Percentiles rank a stretch among this genome's conserved stretches.
These are phyloP conservation scores for Malania oleifera DNA, from an alignment of 164 flowering plant genomes.

Conservation along the genomic window DNA sequence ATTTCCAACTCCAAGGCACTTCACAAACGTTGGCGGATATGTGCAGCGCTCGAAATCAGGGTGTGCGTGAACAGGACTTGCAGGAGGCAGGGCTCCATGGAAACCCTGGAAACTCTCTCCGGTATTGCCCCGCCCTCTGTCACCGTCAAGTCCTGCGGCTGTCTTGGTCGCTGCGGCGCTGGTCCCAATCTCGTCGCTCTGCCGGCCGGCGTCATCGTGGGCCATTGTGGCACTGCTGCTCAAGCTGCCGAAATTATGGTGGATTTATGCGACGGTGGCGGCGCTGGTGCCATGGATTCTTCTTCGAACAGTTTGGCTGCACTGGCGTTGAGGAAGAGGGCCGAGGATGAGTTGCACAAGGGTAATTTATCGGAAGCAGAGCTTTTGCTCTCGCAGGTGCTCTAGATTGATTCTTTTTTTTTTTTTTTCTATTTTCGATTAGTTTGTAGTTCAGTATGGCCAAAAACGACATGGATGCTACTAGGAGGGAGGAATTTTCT, in stretches of 20 bases:
- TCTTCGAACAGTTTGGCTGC: slow-evolving; percentile 42
- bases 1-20: not conserved
- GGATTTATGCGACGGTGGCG: slow-evolving; percentile 20
- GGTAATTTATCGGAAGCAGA: slow-evolving; percentile 48
- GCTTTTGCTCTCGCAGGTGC: slow-evolving; percentile 59
- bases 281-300: slow-evolving; percentile 13
- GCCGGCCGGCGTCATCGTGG: slow-evolving; percentile 43
- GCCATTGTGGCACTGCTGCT: slow-evolving; percentile 57
- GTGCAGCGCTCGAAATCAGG: slow-evolving; percentile 38
- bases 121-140: slow-evolving; percentile 56
- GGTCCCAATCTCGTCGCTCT: slow-evolving; percentile 80
- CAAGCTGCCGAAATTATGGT: slow-evolving; percentile 44
- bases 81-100: slow-evolving; percentile 66
- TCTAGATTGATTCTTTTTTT: not conserved
- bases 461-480: no score
- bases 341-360: slow-evolving; percentile 43
- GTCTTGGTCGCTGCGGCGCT: slow-evolving; percentile 80
- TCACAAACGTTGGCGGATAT: not conserved
- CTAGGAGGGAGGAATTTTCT: no score
- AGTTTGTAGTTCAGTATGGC: no score
- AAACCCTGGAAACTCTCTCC: slow-evolving; percentile 53
- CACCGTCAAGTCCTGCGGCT: slow-evolving; percentile 69
- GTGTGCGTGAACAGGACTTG: slow-evolving; percentile 78
- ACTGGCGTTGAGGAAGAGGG: slow-evolving; percentile 72
- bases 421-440: not conserved